phyloP scores from a whole-genome alignment of 2,329 filamentous ascomycete genomes.

The Beauveria sp. region DNA sequence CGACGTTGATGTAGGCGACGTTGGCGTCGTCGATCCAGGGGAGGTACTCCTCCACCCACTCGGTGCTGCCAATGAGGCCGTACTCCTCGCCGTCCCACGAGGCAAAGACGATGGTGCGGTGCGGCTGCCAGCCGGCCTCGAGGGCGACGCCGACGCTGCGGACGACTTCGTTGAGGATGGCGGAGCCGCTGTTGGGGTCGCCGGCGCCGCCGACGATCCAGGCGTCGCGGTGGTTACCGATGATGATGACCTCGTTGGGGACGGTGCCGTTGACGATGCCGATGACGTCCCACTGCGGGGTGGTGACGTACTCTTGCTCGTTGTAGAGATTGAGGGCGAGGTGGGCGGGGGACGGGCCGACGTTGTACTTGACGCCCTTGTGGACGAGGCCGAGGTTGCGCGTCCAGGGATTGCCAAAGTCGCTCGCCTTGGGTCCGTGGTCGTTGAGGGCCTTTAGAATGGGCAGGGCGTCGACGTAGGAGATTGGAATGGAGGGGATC shows the following conservation, averaged over 20 bases:
- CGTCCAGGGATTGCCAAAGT: slow-evolving; percentile 66
- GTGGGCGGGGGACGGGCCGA: slow-evolving; percentile 70
- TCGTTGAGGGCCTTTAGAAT: slow-evolving; percentile 87
- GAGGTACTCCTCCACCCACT: slow-evolving; percentile 87
- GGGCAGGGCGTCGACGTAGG: slow-evolving; percentile 77
- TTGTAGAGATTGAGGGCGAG: slow-evolving; percentile 68
- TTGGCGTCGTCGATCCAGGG: slow-evolving; percentile 69
- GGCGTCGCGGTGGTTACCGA: slow-evolving; percentile 89
- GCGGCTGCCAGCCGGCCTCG: slow-evolving; percentile 49
- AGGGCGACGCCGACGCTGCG: slow-evolving; percentile 66
- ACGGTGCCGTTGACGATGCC: slow-evolving; percentile 85
- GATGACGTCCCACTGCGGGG: slow-evolving; percentile 84
- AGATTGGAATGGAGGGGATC: slow-evolving; percentile 88
- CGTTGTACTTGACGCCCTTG: slow-evolving; percentile 76
- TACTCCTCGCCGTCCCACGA: slow-evolving; percentile 83
- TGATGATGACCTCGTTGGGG: slow-evolving; percentile 74
- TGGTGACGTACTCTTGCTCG: slow-evolving; percentile 73
- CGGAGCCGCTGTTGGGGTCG: slow-evolving; percentile 77
- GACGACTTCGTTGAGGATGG: slow-evolving; percentile 70
- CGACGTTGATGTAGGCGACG: slow-evolving; percentile 81
- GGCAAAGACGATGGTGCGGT: slow-evolving; percentile 85
- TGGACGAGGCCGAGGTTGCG: slow-evolving; percentile 64
- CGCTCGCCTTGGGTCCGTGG: slow-evolving; percentile 68
- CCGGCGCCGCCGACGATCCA: slow-evolving; percentile 81
- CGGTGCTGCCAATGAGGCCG: slow-evolving; percentile 75